Evolutionary conservation across 2,329 filamentous ascomycete genomes (phyloP), one percentile per base, ranked within the genome.

Genomic region (Pyrenophora tritici-repentis): DNA sequence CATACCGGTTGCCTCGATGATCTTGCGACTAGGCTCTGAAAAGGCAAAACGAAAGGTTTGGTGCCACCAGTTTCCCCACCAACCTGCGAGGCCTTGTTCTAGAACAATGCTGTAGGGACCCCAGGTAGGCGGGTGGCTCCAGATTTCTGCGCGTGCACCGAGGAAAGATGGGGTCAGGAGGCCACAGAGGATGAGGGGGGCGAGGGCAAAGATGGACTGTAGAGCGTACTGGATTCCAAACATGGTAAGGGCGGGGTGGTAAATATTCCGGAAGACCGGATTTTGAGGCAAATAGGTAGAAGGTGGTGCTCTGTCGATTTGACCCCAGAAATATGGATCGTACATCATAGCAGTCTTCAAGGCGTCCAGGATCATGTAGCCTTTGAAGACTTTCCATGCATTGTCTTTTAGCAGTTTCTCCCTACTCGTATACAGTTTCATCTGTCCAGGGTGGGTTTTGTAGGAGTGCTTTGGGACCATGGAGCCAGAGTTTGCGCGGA

Each of bases 51-150:
- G 87, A 75, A 96, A 95, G 2, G 87, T 86, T 73, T 97, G 92
- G 72, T 97, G 93, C 93, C 93, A 97, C 81, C 86, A 93, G 17
- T 79, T 80, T 37, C 89, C 86, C 93, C 93, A 97, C 74, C 87
- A 88, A 1, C 91, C 92, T 1, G 83, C 81, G 2, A 97, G 78
- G 0, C 93, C 92, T 51, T 84, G 79, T 55, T 91, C 83, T 9
- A 86, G 73, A 2, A 92, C 78, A 20, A 78, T 73, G 0, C 63
- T 33, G 56, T 80, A 79, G 2, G 75, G 67, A 0, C 84, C 84
- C 73, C 82, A 88, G 10, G 75, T 72, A n/a, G 81, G 77, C 0
- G 82, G 78, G 63, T 87, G 87, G 55, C 86, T 76, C 83, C 83
- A 88, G 2, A 82, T 65, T 63, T 83, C 82, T 39, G 79, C 80